Conservation (phyloP, 2,329 filamentous ascomycete species). For the Akanthomyces muscarius region DNA sequence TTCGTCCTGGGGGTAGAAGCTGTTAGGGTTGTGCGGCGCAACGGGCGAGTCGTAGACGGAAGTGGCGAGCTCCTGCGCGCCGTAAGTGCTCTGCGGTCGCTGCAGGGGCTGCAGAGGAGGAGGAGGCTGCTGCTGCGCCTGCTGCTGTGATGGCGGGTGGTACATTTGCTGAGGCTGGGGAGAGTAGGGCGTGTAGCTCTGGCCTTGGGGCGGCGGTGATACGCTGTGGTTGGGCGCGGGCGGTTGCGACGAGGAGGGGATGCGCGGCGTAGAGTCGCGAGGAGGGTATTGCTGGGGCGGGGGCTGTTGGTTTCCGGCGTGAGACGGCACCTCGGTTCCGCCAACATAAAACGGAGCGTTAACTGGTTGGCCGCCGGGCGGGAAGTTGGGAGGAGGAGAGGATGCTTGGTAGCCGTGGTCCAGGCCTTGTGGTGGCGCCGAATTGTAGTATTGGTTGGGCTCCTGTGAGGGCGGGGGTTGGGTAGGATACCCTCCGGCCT, state of each 20-base stretch:
- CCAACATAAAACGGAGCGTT: slow-evolving; percentile 64
- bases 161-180: slow-evolving; percentile 27
- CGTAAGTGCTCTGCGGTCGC: slow-evolving; percentile 64
- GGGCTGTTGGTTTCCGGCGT: slow-evolving; percentile 26
- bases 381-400: slow-evolving; percentile 52
- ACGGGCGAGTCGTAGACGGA: slow-evolving; percentile 74
- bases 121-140: slow-evolving; percentile 51
- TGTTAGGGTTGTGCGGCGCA: slow-evolving; percentile 46
- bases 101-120: slow-evolving; percentile 42
- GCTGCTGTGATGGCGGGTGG: slow-evolving; percentile 40
- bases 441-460: slow-evolving; percentile 65
- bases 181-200: slow-evolving; percentile 42
- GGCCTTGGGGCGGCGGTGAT: slow-evolving; percentile 45
- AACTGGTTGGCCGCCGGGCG: slow-evolving; percentile 46
- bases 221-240: slow-evolving; percentile 49
- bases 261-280: slow-evolving; percentile 47
- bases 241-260: slow-evolving; percentile 44
- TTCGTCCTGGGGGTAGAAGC: slow-evolving; percentile 44
- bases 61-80: slow-evolving; percentile 73
- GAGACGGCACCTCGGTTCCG: slow-evolving; percentile 50
- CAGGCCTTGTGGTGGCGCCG: slow-evolving; percentile 41
- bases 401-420: slow-evolving; percentile 45
- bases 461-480: slow-evolving; percentile 50
- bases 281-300: slow-evolving; percentile 42
- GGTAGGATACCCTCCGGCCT: slow-evolving; percentile 36